Base-by-base conservation (phyloP, 345 rosid species). In the Odontarrhena argentea region DNA sequence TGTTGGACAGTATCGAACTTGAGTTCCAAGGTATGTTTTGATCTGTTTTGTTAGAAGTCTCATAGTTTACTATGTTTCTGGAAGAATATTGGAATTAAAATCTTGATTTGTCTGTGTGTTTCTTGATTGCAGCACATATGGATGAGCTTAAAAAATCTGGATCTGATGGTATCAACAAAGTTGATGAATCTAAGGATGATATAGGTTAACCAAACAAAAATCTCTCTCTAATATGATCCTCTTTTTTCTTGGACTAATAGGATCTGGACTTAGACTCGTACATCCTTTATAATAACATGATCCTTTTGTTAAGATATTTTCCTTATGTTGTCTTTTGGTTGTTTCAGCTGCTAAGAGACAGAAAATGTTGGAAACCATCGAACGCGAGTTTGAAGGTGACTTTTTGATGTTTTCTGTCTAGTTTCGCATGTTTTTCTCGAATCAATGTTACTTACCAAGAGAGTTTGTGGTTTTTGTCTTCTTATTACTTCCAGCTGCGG, bases 341-440 rank as follows among this genome's bases (percentile, higher is more conserved):
- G 37, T 52, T 36, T 65, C 38, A 73, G 77, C 63, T 52, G 55
- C 49, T 25, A 35, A 47, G 60, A 73, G 72, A 35, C 51, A 51
- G 5, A 42, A 66, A 59, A 58, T 73, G 67, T 49, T 73, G 55
- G 72, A 73, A 43, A 67, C 4, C 3, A 66, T 73, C 28, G 77
- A 73, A 28, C 72, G 61, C 2, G 77, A 73, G 56, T 73, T 65
- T 15, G 72, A 65, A 66, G 77, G 77, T 65, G n/a, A 59, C 8
- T 30, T 73, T 57, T 32, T 2, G 2, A 58, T 14, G 43, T 41
- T 59, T 18, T 65, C 30, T 57, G 34, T 35, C 48, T 11, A 42
- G 30, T 25, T 65, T 26, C 32, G 5, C 3, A 28, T 28, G 22
- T 18, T 18, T 18, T 18, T 18, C 22, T 18, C 22, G 22, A 28